Conservation (phyloP, 768 basidiomycete genomes). For the Ephemerocybe angulata region DNA sequence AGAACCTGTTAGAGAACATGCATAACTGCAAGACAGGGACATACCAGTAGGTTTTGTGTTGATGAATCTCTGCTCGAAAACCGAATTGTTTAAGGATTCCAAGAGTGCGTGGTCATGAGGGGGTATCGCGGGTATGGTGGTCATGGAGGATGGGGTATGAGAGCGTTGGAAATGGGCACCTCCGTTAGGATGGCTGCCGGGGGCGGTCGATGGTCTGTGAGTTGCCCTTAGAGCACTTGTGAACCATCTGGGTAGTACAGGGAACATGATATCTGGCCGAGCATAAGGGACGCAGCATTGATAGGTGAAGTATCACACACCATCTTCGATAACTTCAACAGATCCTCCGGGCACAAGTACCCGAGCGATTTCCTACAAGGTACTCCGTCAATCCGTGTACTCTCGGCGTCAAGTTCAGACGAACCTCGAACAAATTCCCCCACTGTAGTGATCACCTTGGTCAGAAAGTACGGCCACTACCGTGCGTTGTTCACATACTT, state of each 20-base stretch:
- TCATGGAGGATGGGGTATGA: slow-evolving; percentile 26
- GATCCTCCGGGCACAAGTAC: slow-evolving; percentile 67
- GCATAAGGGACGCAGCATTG: neutral
- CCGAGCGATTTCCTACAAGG: slow-evolving; percentile 64
- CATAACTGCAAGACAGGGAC: slow-evolving; percentile 7
- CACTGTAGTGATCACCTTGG: slow-evolving; percentile 54
- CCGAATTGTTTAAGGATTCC: slow-evolving; percentile 61
- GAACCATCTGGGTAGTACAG: slow-evolving; percentile 74
- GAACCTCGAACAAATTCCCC: slow-evolving; percentile 63
- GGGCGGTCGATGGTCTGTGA: slow-evolving; percentile 35
- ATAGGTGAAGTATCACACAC: slow-evolving; percentile 30
- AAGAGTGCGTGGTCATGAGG: slow-evolving; percentile 68
- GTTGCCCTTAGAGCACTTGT: slow-evolving; percentile 62
- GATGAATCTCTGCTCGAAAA: slow-evolving; percentile 70
- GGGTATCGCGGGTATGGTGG: slow-evolving; percentile 30
- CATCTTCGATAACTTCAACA: slow-evolving; percentile 72
- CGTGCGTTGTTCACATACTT: no score
- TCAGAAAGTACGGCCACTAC: no score
- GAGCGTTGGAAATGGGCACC: slow-evolving; percentile 26
- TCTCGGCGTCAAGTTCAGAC: slow-evolving; percentile 7
- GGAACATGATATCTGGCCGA: slow-evolving; percentile 65
- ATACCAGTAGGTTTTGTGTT: slow-evolving; percentile 67
- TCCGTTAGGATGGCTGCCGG: slow-evolving; percentile 50
- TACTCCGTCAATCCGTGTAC: neutral
- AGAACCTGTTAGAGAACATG: neutral